Conservation (phyloP, 768 basidiomycete species). For the Guyanaporus albipodus region DNA sequence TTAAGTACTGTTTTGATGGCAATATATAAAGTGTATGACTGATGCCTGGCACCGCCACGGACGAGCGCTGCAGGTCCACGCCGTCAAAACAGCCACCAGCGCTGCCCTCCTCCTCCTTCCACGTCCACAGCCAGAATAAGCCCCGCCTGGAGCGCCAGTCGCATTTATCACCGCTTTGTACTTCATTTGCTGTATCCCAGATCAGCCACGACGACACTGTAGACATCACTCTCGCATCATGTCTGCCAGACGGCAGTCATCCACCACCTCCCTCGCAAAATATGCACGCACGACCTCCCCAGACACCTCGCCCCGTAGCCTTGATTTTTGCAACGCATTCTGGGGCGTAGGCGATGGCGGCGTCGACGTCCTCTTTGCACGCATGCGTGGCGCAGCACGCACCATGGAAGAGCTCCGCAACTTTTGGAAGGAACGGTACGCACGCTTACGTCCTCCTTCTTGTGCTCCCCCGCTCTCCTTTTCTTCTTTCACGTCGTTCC, state of each 20-base stretch:
- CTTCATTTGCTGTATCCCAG: conserved; percentile 16
- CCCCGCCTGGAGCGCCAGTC: not conserved
- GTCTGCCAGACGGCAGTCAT: conserved; percentile 75
- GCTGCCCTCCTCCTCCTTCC: not conserved
- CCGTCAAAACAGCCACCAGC: conserved; percentile 2
- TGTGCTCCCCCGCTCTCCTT: not conserved
- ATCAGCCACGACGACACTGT: conserved; percentile 13
- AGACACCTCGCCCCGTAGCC: conserved; percentile 43
- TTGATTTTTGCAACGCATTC: conserved; percentile 96
- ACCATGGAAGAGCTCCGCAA: conserved; percentile 84
- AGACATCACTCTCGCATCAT: conserved; percentile 35
- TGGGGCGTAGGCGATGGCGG: conserved; percentile 88
- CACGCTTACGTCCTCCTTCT: too few relatives aligned
- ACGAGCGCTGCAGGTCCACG: conserved; percentile 6
- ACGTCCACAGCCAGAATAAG: not conserved
- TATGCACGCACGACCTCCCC: conserved; percentile 56
- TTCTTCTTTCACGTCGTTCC: not conserved
- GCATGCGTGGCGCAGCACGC: conserved; percentile 80
- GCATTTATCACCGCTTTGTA: conserved; percentile 9
- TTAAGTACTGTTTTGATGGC: too few relatives aligned
- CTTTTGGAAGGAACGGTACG: conserved; percentile 94
- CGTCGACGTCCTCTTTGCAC: conserved; percentile 85
- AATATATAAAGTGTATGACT: too few relatives aligned
- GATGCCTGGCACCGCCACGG: conserved; percentile 23
- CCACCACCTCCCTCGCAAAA: conserved; percentile 74